phyloP scores from a whole-genome alignment of 1,139 yeast species.

The Saccharomycopsis phalli region DNA sequence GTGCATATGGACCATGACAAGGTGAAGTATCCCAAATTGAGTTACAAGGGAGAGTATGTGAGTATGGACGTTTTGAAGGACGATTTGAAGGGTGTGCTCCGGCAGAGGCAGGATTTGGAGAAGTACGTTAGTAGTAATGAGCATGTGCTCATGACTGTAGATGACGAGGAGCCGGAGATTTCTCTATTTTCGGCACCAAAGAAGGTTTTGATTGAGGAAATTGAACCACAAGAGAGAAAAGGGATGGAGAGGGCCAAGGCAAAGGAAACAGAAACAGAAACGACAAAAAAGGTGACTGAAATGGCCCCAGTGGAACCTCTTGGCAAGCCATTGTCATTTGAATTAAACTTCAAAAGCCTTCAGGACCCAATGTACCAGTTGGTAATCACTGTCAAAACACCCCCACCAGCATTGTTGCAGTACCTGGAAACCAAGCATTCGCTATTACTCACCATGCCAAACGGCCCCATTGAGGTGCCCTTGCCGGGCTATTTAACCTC shows the following conservation, averaged over 20 bases:
- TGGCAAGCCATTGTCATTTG: no score
- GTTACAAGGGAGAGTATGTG: conserved; percentile 41
- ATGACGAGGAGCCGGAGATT: conserved; percentile 22
- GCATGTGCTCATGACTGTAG: conserved; percentile 31
- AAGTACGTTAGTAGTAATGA: conserved; percentile 28
- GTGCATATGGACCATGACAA: conserved; percentile 34
- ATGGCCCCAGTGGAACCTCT: conserved; percentile 4
- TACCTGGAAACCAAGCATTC: no score
- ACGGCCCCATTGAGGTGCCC: conserved; percentile 20
- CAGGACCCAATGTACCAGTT: conserved; percentile 18
- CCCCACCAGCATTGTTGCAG: no score
- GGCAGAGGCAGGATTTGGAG: conserved; percentile 12
- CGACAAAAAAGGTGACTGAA: conserved; percentile 8
- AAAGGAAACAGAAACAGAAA: conserved; percentile 5
- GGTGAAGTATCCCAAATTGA: conserved; percentile 48
- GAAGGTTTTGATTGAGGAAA: conserved; percentile 36
- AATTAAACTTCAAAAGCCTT: no score
- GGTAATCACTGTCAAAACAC: conserved; percentile 20
- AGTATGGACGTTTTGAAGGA: conserved; percentile 29
- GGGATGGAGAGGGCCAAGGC: background rate
- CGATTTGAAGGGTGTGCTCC: conserved; percentile 25
- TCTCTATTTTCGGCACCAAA: conserved; percentile 24
- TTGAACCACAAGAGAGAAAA: conserved; percentile 24
- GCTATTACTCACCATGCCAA: no score
- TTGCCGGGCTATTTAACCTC: conserved; percentile 23